Base-by-base conservation (phyloP, 139 green algal species). In the Coelastrella sp. region DNA sequence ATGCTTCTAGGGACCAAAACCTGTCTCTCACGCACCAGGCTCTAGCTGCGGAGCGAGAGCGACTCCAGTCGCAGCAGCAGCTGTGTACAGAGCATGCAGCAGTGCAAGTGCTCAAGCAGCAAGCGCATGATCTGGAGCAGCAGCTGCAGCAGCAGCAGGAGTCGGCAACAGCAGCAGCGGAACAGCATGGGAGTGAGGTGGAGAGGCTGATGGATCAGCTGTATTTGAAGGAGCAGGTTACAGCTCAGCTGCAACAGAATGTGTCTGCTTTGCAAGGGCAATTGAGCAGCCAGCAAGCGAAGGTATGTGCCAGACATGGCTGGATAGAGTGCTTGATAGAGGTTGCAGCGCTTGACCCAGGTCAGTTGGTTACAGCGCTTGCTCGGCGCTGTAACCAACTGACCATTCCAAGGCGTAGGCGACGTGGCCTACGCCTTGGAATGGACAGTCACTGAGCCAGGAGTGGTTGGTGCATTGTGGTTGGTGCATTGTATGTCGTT, bases 81-180 rank as follows among this genome's bases (percentile, higher is more conserved):
- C 83, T 88, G 8, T 58, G 60, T 7, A 80, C 7, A 10, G 16
- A 80, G 83, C 17, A 80, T 58, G 81, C 81, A 64, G 32, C 64
- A 16, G 22, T 10, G 4, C n/a, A 75, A 32, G 58, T 60, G 23
- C 60, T 87, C 22, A 19, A 65, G 32, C 64, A 22, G 23, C 23
- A 66, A 32, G 3, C 66, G 61, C 23, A 19, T 58, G 60, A 77
- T 6, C 5, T 66, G 14, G 60, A 78, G 81, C 22, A 61, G 64
- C 61, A 87, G 81, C 81, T 87, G 81, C 11, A 87, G 61, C 22
- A 87, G 81, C 81, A 77, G 23, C 61, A 32, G 23, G 64, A 60
- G 32, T 19, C 19, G 4, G 11, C 61, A 47, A 23, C 32, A 77
- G 81, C 64, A 58, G 60, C 8, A n/a, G 23, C 54, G 13, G 66